Evolutionary conservation across 345 rosid species (phyloP).

Genomic region (Carallia brachiata): DNA sequence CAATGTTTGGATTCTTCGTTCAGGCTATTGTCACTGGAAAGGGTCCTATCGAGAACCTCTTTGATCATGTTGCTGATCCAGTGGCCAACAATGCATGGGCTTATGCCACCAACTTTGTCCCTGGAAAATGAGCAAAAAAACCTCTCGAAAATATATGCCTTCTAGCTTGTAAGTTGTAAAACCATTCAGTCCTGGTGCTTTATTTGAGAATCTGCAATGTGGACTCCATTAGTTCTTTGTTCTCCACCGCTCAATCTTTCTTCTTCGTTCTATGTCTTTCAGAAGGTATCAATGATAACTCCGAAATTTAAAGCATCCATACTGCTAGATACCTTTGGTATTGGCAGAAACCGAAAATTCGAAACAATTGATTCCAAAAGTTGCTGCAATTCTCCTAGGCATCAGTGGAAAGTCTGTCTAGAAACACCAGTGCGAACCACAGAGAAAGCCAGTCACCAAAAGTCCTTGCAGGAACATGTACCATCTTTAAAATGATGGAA

Average conservation of each 20-base stretch:
- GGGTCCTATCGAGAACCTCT: conserved; percentile 91
- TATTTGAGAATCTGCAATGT: conserved; percentile 5
- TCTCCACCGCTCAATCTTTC: neutral
- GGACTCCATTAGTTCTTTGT: conserved; percentile 5
- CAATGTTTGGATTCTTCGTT: conserved; percentile 93
- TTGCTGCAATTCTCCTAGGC: too few relatives aligned
- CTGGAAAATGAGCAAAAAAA: conserved; percentile 61
- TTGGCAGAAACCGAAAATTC: too few relatives aligned
- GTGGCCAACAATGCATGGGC: conserved; percentile 96
- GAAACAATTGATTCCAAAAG: too few relatives aligned
- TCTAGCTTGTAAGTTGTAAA: conserved; percentile 5
- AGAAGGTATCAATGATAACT: neutral
- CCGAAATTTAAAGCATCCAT: neutral
- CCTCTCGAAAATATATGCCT: neutral
- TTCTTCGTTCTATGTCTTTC: neutral
- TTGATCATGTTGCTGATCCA: conserved; percentile 87
- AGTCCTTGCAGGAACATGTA: conserved; percentile 31
- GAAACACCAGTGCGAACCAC: too few relatives aligned
- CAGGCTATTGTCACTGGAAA: conserved; percentile 96
- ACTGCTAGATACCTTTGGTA: too few relatives aligned
- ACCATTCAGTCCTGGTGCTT: conserved; percentile 10
- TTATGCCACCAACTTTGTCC: conserved; percentile 93
- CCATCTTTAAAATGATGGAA: conserved; percentile 37
- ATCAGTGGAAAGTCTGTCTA: too few relatives aligned
- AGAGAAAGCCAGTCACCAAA: conserved; percentile 11